phyloP scores from a whole-genome alignment of 257 asterid genomes.

The Penstemon newberryi region DNA sequence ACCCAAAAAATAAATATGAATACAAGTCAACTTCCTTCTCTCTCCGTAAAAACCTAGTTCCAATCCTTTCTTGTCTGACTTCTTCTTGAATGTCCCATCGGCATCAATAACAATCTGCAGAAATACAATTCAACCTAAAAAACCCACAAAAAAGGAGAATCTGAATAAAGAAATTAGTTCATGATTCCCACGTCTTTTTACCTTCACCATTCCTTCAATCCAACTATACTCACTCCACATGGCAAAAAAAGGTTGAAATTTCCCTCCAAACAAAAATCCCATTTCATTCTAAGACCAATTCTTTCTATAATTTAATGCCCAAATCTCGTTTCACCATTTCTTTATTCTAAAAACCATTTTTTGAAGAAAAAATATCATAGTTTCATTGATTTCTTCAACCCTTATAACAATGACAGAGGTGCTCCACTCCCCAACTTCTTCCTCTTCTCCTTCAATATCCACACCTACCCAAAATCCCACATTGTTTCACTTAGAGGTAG shows the following conservation, averaged over 20 bases:
- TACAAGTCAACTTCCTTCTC: no score
- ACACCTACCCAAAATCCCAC: conserved; percentile 72
- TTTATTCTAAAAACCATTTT: conserved; percentile 22
- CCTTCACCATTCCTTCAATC: conserved; percentile 52
- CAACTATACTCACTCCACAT: conserved; percentile 41
- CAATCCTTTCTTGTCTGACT: no score
- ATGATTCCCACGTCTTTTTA: conserved; percentile 76
- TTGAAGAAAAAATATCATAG: conserved; percentile 25
- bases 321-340: conserved; percentile 20
- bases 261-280: conserved; percentile 29
- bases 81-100: no score
- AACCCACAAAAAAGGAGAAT: no score
- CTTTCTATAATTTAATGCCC: not conserved
- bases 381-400: conserved; percentile 42
- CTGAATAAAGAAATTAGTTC: conserved; percentile 36
- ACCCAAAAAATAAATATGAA: no score
- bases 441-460: conserved; percentile 77
- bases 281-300: not conserved
- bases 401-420: conserved; percentile 78
- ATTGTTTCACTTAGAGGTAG: conserved; percentile 51
- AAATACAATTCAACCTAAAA: no score
- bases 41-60: no score
- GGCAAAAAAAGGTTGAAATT: not conserved
- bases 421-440: conserved; percentile 82
- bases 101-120: no score